These are phyloP conservation scores for Backusella tuberculispora DNA, from an alignment of 192 early-diverging fungal genomes.

Conservation along the genomic window DNA sequence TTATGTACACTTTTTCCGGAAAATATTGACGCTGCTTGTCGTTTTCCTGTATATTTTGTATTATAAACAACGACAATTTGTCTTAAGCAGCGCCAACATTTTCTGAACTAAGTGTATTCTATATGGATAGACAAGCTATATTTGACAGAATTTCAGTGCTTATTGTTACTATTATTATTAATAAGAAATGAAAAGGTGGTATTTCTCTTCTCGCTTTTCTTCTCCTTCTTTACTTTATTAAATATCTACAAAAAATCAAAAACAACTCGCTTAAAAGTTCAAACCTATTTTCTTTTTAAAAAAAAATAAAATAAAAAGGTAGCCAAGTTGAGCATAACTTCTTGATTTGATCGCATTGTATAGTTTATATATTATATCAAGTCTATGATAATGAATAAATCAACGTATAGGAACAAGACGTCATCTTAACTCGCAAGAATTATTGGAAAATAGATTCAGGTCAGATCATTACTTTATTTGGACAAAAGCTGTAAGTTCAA, in stretches of 20 bases:
- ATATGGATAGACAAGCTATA: background rate
- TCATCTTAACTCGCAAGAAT: background rate
- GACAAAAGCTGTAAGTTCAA: background rate
- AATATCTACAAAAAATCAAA: background rate
- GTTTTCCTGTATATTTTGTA: no score
- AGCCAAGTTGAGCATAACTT: no score
- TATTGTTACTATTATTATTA: no score
- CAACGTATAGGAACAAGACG: background rate
- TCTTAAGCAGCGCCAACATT: background rate
- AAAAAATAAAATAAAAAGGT: no score
- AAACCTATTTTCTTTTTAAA: no score
- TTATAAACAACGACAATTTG: background rate
- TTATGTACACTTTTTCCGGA: background rate
- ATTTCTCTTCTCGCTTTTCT: background rate
- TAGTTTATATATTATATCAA: background rate
- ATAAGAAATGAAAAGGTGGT: background rate
- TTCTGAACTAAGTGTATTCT: background rate
- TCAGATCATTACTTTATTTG: conserved; percentile 4
- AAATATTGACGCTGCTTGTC: background rate
- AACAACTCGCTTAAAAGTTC: no score
- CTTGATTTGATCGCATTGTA: background rate
- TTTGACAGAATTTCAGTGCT: background rate
- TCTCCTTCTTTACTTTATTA: background rate
- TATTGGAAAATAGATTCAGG: background rate
- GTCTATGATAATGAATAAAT: background rate